Base-by-base conservation (phyloP, 305 asterid genomes). In the Lippia alba region DNA sequence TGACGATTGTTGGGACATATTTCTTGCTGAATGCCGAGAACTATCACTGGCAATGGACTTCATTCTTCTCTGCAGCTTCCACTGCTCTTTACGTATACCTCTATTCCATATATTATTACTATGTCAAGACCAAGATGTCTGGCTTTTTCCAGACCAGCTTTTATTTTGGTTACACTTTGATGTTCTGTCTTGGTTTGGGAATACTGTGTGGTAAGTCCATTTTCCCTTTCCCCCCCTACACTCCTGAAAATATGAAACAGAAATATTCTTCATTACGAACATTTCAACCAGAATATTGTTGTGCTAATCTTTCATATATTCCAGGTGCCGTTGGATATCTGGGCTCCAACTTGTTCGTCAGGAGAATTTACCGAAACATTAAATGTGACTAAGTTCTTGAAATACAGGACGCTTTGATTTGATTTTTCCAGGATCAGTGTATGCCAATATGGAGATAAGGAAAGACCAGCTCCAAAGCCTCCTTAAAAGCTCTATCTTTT, bases 41-140 rank as follows among this genome's bases (percentile, higher is more conserved):
- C 81, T 87, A 87, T 74, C 86, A 89, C 66, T 89, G 96, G 96
- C 96, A 89, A 58, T 89, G 96, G 96, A 89, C 91, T 57, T 85
- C 96, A 16, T 85, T 89, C 81, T 84, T 76, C 59, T 85, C 94
- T 4, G 94, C 96, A 72, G 94, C 91, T 30, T 89, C 94, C 20
- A 89, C 91, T 64, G 77, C 85, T 61, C 77, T 85, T 61, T 89
- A 89, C 20, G 91, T 88, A 40, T 82, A 67, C 85, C 69, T 86
- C 81, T 89, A 86, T 61, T 79, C 96, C 19, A 80, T 86, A 71
- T 86, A 89, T 77, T 89, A 89, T 81, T 89, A 83, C 71, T 44
- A 76, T 53, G 82, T 83, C 61, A 89, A 89, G 86, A 89, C 96
- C 0, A 79, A 77, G 76, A 89, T 87, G 96, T 84, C 89, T 0